Percentiles rank a stretch among this genome's conserved stretches.
Conservation (phyloP, 2,329 filamentous ascomycete genomes). For the Canariomyces notabilis region DNA sequence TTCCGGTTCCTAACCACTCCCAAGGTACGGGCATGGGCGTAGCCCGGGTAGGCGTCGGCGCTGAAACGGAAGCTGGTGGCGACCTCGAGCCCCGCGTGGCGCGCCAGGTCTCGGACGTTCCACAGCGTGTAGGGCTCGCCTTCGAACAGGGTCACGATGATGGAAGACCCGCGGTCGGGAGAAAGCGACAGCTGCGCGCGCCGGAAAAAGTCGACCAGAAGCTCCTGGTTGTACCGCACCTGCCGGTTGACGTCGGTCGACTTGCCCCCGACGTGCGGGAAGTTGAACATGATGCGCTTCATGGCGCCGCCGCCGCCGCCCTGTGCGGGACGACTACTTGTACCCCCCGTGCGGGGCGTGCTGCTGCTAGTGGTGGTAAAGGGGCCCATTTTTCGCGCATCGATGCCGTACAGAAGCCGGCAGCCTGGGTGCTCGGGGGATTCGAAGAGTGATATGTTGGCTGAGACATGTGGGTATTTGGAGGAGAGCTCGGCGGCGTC, state of each 20-base stretch:
- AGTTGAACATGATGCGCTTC: constrained; percentile 89
- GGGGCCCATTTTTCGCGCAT: constrained; percentile 60
- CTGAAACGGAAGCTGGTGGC: constrained; percentile 66
- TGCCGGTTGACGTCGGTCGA: constrained; percentile 92
- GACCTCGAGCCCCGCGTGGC: constrained; percentile 69
- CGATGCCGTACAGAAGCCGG: constrained; percentile 56
- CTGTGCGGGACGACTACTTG: no score
- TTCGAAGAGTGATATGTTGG: constrained; percentile 40
- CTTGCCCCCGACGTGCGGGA: constrained; percentile 90
- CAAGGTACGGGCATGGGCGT: constrained; percentile 67
- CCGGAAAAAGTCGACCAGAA: constrained; percentile 65
- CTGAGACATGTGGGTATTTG: constrained; percentile 70
- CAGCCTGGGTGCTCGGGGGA: constrained; percentile 31
- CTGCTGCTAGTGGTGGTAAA: constrained; percentile 34
- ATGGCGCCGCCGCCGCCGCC: constrained; percentile 41
- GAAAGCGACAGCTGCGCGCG: constrained; percentile 48
- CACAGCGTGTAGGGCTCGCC: constrained; percentile 91
- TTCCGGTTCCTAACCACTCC: constrained; percentile 54
- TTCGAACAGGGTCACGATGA: constrained; percentile 87
- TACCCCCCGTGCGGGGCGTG: background rate
- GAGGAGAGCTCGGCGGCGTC: constrained; percentile 50
- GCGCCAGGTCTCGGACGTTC: constrained; percentile 84
- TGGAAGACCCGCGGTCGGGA: constrained; percentile 44
- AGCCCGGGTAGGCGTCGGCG: constrained; percentile 63
- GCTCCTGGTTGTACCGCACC: constrained; percentile 82